These are phyloP conservation scores for Alectoria sarmentosa DNA, from an alignment of 495 filamentous ascomycete species.

Conservation along the genomic window DNA sequence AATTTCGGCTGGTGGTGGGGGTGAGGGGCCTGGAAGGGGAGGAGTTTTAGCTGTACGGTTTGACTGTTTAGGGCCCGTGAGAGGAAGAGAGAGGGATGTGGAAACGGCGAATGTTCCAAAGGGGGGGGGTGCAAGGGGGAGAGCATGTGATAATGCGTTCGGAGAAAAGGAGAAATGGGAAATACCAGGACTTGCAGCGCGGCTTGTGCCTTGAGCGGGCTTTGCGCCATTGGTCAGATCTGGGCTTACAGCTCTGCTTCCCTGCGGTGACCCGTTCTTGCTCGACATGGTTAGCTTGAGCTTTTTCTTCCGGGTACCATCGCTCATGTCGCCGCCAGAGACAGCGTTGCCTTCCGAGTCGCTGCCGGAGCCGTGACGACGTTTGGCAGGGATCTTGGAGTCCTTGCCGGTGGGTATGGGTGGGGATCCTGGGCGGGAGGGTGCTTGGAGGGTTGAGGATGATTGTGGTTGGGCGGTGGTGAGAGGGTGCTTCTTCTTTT, in stretches of 20 bases:
- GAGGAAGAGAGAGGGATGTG: too few relatives aligned
- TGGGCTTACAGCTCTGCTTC: constrained; percentile 49
- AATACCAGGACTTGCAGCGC: constrained; percentile 25
- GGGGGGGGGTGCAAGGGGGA: too few relatives aligned
- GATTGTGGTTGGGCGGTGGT: constrained; percentile 27
- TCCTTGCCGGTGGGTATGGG: constrained; percentile 32
- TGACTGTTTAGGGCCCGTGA: neutral
- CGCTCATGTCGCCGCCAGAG: constrained; percentile 59
- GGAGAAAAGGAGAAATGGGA: constrained; percentile 11
- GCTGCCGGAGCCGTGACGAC: constrained; percentile 56
- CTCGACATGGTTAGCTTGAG: constrained; percentile 53
- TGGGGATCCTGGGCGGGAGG: constrained; percentile 41
- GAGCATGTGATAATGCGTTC: constrained; percentile 1
- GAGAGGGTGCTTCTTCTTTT: constrained; percentile 56
- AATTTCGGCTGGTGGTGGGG: neutral
- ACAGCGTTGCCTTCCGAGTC: constrained; percentile 72
- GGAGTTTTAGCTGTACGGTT: constrained; percentile 1
- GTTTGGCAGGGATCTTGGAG: constrained; percentile 34
- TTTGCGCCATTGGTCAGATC: constrained; percentile 35
- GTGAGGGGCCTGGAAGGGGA: neutral
- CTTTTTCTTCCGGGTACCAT: constrained; percentile 47
- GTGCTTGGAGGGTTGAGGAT: constrained; percentile 48
- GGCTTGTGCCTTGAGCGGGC: constrained; percentile 27
- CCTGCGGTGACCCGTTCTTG: constrained; percentile 48
- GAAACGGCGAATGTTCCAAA: too few relatives aligned